phyloP scores from a whole-genome alignment of 2,329 filamentous ascomycete species.

The Myriosclerotinia duriaeana region DNA sequence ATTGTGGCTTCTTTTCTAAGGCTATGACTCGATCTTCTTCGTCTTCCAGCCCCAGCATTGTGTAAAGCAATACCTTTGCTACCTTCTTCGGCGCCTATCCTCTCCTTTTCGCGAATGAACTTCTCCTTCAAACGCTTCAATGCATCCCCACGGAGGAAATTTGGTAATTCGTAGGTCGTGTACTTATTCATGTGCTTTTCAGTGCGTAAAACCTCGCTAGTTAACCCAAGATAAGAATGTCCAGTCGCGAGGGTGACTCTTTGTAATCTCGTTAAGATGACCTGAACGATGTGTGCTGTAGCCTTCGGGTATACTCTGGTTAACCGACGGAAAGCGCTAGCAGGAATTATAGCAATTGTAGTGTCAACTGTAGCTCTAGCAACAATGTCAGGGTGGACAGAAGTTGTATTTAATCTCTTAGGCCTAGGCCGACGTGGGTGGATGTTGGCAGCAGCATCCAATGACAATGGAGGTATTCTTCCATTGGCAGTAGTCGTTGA shows the following conservation, averaged over 20 bases:
- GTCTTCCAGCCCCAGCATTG: slow-evolving; percentile 66
- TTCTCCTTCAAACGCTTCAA: slow-evolving; percentile 88
- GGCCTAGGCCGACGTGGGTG: slow-evolving; percentile 40
- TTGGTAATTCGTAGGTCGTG: slow-evolving; percentile 87
- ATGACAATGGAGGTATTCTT: slow-evolving; percentile 69
- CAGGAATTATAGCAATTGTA: slow-evolving; percentile 96
- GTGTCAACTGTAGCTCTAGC: slow-evolving; percentile 95
- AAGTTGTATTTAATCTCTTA: slow-evolving; percentile 58
- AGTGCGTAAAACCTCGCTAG: slow-evolving; percentile 85
- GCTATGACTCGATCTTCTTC: slow-evolving; percentile 69
- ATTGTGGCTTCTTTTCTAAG: slow-evolving; percentile 77
- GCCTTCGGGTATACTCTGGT: slow-evolving; percentile 95
- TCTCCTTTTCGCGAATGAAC: slow-evolving; percentile 80
- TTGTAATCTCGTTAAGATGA: slow-evolving; percentile 91
- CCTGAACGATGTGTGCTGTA: slow-evolving; percentile 95
- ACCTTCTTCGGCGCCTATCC: slow-evolving; percentile 75
- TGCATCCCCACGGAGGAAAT: slow-evolving; percentile 81
- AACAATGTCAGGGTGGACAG: slow-evolving; percentile 93
- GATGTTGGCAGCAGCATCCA: slow-evolving; percentile 51
- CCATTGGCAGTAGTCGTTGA: slow-evolving; percentile 41
- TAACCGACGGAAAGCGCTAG: slow-evolving; percentile 87
- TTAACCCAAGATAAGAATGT: slow-evolving; percentile 89
- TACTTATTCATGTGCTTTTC: slow-evolving; percentile 93
- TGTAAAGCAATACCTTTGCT: slow-evolving; percentile 94
- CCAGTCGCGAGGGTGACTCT: slow-evolving; percentile 92